phyloP scores from a whole-genome alignment of 2,329 filamentous ascomycete genomes.

The Tolypocladium pustulatum region DNA sequence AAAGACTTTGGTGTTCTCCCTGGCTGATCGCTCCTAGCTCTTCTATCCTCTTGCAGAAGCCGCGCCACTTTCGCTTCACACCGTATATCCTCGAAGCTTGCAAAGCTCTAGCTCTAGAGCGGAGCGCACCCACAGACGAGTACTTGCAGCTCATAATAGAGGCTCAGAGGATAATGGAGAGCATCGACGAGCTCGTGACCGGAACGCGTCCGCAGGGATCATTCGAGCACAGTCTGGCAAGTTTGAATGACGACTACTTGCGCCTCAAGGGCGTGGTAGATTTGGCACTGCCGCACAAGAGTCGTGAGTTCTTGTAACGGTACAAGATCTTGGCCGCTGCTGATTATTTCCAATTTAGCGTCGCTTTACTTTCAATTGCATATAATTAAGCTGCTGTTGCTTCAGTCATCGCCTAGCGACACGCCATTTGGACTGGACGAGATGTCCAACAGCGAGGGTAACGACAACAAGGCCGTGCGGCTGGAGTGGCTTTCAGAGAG shows the following conservation, averaged over 20 bases:
- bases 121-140: neutral
- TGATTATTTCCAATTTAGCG: neutral
- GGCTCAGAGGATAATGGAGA: neutral
- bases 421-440: neutral
- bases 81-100: neutral
- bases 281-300: too few species aligned
- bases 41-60: neutral
- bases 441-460: neutral
- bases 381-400: neutral
- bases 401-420: neutral
- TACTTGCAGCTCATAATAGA: neutral
- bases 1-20: neutral
- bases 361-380: neutral
- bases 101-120: neutral
- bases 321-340: neutral
- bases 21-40: neutral
- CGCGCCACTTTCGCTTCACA: neutral
- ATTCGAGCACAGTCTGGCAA: neutral
- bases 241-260: neutral
- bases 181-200: neutral
- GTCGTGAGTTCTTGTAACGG: neutral
- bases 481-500: neutral
- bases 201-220: neutral
- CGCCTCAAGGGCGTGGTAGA: neutral
- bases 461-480: neutral